Base-by-base conservation (phyloP, 73 alveolate species). In the Paramecium sexaurelia region DNA sequence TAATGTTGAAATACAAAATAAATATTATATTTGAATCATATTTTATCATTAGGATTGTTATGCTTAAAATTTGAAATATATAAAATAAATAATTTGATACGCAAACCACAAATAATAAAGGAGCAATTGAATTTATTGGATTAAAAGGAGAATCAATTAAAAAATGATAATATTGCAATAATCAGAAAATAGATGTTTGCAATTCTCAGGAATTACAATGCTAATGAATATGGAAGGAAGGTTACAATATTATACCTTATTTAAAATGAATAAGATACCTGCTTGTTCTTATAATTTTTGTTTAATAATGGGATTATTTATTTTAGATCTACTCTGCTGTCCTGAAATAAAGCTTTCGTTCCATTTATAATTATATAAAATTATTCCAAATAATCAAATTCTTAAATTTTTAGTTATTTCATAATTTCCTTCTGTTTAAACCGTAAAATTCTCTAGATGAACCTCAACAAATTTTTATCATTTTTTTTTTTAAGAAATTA, bases 131-230 rank as follows among this genome's bases (percentile, higher is more conserved):
- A 7, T 35, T 55, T 15, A 91, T 91, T 39, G 98, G 97, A 93
- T 96, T 93, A 66, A 91, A 95, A 3, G 97, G 94, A 68, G 91
- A 69, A 0, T 69, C 71, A 20, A 85, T 95, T 92, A 92, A 95
- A 55, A 84, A 91, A 96, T 2, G 99, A 95, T 73, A 97, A 86
- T 27, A 97, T 89, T 5, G 99, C 96, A 29, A 96, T 96, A 51
- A 97, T 85, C 83, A 97, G 92, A 92, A 97, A 97, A 93, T 97
- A 97, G 24, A 96, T 96, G 75, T 97, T 97, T 1, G 99, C 99
- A 27, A 95, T 96, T 94, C 98, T 94, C 91, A 92, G 88, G 87
- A 97, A 97, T 95, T 97, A 94, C 84, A 96, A 75, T 55, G 96
- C 91, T 73, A 97, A 91, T 47, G 87, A 73, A 83, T 51, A 73